A percentile compares a stretch with the other conserved stretches of the same genome.
Evolutionary conservation across 805 yeast genomes (phyloP).

Genomic region (Wickerhamomyces chaumierensis): DNA sequence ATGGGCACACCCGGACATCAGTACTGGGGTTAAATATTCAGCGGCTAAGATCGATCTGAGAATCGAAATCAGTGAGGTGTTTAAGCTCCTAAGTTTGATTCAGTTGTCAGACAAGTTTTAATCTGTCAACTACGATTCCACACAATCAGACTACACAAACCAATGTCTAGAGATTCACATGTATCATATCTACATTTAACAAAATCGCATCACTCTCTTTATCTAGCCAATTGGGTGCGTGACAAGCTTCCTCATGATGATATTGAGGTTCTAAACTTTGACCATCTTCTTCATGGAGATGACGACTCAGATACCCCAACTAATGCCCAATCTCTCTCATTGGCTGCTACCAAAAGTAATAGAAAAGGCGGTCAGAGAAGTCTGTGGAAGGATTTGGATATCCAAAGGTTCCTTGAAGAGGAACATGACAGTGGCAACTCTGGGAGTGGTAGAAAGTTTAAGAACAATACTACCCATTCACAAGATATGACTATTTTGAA

Average conservation of each 20-base stretch:
- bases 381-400: conserved; percentile 20
- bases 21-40: no score
- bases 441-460: not conserved
- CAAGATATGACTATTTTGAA: conserved; percentile 9
- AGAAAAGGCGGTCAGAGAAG: conserved; percentile 7
- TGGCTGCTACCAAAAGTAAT: conserved; percentile 15
- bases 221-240: conserved; percentile 21
- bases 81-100: no score
- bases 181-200: conserved; percentile 12
- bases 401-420: conserved; percentile 14
- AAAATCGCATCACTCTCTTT: conserved; percentile 21
- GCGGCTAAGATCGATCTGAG: no score
- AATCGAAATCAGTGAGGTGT: no score
- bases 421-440: conserved; percentile 1
- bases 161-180: not conserved
- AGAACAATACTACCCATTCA: not conserved
- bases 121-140: no score
- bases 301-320: conserved; percentile 8
- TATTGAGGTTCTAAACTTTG: conserved; percentile 11
- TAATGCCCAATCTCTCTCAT: conserved; percentile 10
- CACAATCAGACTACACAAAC: no score
- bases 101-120: no score
- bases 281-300: conserved; percentile 5
- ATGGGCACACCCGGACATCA: no score
- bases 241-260: conserved; percentile 19